phyloP scores from a whole-genome alignment of 2,329 filamentous ascomycete species.

The Ampelomyces quisqualis region DNA sequence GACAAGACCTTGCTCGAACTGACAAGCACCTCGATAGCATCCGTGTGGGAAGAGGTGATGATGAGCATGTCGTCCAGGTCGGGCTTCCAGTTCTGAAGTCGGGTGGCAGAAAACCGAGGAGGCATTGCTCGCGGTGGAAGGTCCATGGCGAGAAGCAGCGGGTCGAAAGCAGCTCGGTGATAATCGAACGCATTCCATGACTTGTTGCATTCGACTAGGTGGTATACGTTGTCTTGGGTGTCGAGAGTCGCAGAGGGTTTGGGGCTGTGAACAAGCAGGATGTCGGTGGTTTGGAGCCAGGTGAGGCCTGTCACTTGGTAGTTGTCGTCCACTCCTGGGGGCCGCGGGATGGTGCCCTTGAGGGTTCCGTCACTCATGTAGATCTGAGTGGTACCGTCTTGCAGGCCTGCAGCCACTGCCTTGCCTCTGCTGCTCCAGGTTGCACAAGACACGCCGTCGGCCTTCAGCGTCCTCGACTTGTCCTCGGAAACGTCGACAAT shows the following conservation, averaged over 20 bases:
- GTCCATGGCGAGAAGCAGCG: slow-evolving; percentile 25
- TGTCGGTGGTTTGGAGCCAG: slow-evolving; percentile 87
- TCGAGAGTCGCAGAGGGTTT: slow-evolving; percentile 47
- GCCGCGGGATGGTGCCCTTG: slow-evolving; percentile 77
- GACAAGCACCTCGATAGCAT: slow-evolving; percentile 76
- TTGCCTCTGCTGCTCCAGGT: slow-evolving; percentile 94
- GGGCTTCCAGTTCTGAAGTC: slow-evolving; percentile 78
- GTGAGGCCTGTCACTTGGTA: slow-evolving; percentile 76
- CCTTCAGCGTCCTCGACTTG: slow-evolving; percentile 56
- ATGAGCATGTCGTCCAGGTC: slow-evolving; percentile 79
- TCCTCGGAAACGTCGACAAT: slow-evolving; percentile 77
- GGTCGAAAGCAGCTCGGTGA: slow-evolving; percentile 66
- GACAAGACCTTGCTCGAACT: slow-evolving; percentile 69
- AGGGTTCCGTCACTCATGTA: slow-evolving; percentile 78
- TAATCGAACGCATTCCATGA: slow-evolving; percentile 63
- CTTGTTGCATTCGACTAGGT: slow-evolving; percentile 67
- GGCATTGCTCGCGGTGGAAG: slow-evolving; percentile 60
- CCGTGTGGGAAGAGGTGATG: slow-evolving; percentile 75
- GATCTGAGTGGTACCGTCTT: slow-evolving; percentile 76
- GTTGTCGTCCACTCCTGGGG: slow-evolving; percentile 63
- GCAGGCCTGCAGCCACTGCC: slow-evolving; percentile 83
- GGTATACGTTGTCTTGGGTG: slow-evolving; percentile 65
- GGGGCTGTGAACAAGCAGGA: slow-evolving; percentile 68
- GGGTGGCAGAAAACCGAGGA: slow-evolving; percentile 74
- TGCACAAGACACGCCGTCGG: slow-evolving; percentile 74